phyloP scores from a whole-genome alignment of 73 alveolate species.

The Durusdinium trenchii region DNA sequence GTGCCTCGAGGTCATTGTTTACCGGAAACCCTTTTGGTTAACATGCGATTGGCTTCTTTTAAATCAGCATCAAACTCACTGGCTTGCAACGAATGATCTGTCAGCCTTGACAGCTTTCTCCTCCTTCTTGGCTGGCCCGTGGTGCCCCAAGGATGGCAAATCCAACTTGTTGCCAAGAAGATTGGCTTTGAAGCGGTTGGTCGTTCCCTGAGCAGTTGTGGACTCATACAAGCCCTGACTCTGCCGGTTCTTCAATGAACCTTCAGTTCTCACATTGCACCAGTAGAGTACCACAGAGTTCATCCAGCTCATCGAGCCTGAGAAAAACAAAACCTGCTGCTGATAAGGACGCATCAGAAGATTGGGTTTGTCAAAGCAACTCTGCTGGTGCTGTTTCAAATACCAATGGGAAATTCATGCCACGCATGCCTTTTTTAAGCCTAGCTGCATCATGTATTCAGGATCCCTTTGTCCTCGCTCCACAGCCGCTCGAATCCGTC shows the following conservation, averaged over 20 bases:
- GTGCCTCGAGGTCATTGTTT: too few species aligned
- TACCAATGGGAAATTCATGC: too few species aligned
- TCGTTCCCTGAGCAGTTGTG: neutral
- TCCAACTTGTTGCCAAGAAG: neutral
- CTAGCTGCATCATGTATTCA: neutral
- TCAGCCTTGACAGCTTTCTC: neutral
- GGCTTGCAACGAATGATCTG: neutral
- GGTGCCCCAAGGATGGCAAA: neutral
- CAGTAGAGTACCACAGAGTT: neutral
- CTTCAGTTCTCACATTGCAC: neutral
- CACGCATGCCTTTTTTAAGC: neutral
- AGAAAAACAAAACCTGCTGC: neutral
- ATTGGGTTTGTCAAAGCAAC: neutral
- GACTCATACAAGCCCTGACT: neutral
- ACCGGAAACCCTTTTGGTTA: too few species aligned
- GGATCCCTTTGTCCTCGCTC: neutral
- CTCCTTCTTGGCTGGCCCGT: neutral
- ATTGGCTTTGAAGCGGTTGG: neutral
- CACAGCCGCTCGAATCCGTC: neutral
- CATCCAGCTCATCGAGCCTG: conserved; percentile 7
- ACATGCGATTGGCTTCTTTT: too few species aligned
- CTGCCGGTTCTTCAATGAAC: neutral
- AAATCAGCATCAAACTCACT: neutral
- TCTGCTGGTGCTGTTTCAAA: too few species aligned
- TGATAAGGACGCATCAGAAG: neutral